Evolutionary conservation across 805 yeast genomes (phyloP), one percentile per base, ranked within the genome.

Genomic region (Torulaspora indica): DNA sequence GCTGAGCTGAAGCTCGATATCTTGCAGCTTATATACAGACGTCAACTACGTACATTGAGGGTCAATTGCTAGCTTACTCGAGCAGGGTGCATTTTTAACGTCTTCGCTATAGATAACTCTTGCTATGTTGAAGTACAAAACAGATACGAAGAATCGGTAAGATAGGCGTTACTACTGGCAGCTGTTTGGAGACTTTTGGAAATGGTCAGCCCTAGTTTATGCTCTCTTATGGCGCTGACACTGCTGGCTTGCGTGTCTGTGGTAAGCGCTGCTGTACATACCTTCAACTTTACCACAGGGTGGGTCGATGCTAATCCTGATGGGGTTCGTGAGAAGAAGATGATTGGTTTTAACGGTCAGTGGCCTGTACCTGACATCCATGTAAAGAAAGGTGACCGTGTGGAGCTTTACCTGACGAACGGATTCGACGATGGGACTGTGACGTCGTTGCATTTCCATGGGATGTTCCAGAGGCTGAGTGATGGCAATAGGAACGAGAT

Each of bases 381-480:
- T 48, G 79, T 81, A 7, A 70, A 74, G 48, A 79, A 74, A 50
- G 83, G 85, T 33, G 91, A 84, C 56, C 68, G 79, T 17, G 70
- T 85, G 3, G 68, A 75, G 49, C 49, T 85, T 13, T 76, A 76
- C 55, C 69, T 85, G 56, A 79, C 75, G 24, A 85, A 85, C 52
- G 85, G 82, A 1, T 71, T 85, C 37, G 66, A 58, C 13, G 73
- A 74, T 33, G 56, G 54, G 36, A 64, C 55, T 1, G 35, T 58
- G 37, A 83, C 93, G 13, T 72, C 89, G 1, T 66, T 85, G 51
- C 95, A 85, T 68, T 82, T 85, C 76, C 95, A 85, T 59, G 95
- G 95, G 4, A 58, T 85, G 55, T 78, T 81, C 63, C 86, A 81
- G 68, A 74, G 75, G 47, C 82, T 82, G 3, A 63, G 79, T 6